Evolutionary conservation across 164 flowering plant genomes (phyloP).

Genomic region (grape (Vitis vinifera)): ASM3070453v1 NC_081811.1:8469501-8470000

Average conservation of each 20-base stretch:
- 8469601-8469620: background rate
- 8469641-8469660: too few relatives aligned
- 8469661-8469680: too few relatives aligned
- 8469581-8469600: background rate
- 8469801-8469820: too few relatives aligned
- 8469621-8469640: background rate
- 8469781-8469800: too few relatives aligned
- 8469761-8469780: background rate
- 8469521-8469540: background rate
- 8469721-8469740: background rate
- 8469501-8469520: background rate
- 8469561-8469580: background rate
- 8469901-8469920: background rate
- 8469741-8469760: background rate
- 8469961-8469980: background rate
- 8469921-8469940: background rate
- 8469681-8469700: too few relatives aligned
- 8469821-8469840: too few relatives aligned
- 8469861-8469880: conserved; percentile 19
- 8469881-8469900: background rate
- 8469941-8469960: conserved; percentile 5
- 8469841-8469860: background rate
- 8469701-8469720: background rate
- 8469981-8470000: conserved; percentile 5
- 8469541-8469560: background rate